Conservation (phyloP, 768 basidiomycete genomes). For the Leccinum subtestaceum region DNA sequence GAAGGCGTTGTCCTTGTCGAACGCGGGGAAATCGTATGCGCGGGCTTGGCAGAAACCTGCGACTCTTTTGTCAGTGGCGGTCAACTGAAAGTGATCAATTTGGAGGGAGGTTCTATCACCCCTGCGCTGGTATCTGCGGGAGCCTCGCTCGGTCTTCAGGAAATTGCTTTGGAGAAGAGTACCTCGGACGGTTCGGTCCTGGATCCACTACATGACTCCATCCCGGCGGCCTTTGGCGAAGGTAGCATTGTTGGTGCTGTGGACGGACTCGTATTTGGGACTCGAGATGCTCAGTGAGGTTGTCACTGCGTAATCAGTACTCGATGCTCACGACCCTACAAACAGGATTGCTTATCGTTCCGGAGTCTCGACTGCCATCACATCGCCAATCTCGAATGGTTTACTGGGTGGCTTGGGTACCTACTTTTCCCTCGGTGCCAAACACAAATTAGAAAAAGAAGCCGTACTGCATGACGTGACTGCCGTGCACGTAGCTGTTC, state of each 20-base stretch:
- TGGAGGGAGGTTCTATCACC: slow-evolving; percentile 60
- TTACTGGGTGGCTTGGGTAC: slow-evolving; percentile 64
- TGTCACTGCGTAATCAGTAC: not conserved
- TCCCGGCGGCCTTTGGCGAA: slow-evolving; percentile 35
- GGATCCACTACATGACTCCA: slow-evolving; percentile 40
- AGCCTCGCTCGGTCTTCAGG: slow-evolving; percentile 59
- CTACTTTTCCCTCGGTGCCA: slow-evolving; percentile 57
- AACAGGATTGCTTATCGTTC: slow-evolving; percentile 66
- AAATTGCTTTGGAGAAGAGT: slow-evolving; percentile 61
- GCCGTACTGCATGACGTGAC: slow-evolving; percentile 66
- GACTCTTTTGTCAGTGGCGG: slow-evolving; percentile 10
- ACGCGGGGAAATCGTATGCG: slow-evolving; percentile 54
- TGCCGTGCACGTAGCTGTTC: slow-evolving; percentile 60
- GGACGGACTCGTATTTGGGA: slow-evolving; percentile 57
- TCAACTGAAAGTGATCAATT: slow-evolving; percentile 35
- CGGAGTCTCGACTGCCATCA: slow-evolving; percentile 70
- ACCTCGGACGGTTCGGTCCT: slow-evolving; percentile 65
- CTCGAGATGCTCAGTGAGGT: slow-evolving; percentile 49
- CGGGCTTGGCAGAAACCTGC: slow-evolving; percentile 24
- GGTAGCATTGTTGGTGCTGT: slow-evolving; percentile 54
- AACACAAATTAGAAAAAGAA: slow-evolving; percentile 53
- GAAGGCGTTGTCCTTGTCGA: slow-evolving; percentile 44
- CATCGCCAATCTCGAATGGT: slow-evolving; percentile 52
- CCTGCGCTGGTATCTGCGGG: slow-evolving; percentile 69
- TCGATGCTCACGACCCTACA: slow-evolving; percentile 4